phyloP scores from a whole-genome alignment of 805 yeast genomes.

The Metschnikowia lochheadii region DNA sequence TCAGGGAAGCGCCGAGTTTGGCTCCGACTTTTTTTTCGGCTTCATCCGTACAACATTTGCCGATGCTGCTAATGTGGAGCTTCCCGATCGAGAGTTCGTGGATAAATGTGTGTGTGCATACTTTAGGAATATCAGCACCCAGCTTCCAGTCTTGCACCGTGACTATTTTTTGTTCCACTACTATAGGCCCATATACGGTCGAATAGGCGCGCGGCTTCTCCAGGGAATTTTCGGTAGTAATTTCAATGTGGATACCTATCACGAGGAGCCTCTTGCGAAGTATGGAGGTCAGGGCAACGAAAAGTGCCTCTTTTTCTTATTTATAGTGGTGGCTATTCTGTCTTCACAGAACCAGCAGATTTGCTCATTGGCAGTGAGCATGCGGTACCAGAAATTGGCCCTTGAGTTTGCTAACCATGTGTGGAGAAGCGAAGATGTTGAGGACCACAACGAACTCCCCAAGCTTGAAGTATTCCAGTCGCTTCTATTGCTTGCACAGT shows the following conservation, averaged over 20 bases:
- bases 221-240: slow-evolving; percentile 2
- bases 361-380: slow-evolving; percentile 7
- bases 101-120: slow-evolving; percentile 9
- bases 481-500: slow-evolving; percentile 15
- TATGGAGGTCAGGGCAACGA: not conserved
- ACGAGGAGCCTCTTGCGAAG: slow-evolving; percentile 1
- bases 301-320: slow-evolving; percentile 16
- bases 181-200: slow-evolving; percentile 15
- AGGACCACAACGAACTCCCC: slow-evolving; percentile 4
- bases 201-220: not conserved
- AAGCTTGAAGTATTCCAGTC: slow-evolving; percentile 17
- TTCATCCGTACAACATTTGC: not conserved
- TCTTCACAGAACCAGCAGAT: slow-evolving; percentile 16
- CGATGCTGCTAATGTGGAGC: slow-evolving; percentile 2
- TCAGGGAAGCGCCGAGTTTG: not conserved
- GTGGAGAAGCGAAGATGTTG: slow-evolving; percentile 7
- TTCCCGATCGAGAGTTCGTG: slow-evolving; percentile 8
- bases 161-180: slow-evolving; percentile 13
- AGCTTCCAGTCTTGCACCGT: slow-evolving; percentile 16
- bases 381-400: slow-evolving; percentile 11
- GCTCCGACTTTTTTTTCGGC: not conserved
- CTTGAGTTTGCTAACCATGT: slow-evolving; percentile 10
- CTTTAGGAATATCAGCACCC: slow-evolving; percentile 12
- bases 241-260: not conserved
- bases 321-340: slow-evolving; percentile 16